Base-by-base conservation (phyloP, 257 asterid species). In the Solanum arcanum region DNA sequence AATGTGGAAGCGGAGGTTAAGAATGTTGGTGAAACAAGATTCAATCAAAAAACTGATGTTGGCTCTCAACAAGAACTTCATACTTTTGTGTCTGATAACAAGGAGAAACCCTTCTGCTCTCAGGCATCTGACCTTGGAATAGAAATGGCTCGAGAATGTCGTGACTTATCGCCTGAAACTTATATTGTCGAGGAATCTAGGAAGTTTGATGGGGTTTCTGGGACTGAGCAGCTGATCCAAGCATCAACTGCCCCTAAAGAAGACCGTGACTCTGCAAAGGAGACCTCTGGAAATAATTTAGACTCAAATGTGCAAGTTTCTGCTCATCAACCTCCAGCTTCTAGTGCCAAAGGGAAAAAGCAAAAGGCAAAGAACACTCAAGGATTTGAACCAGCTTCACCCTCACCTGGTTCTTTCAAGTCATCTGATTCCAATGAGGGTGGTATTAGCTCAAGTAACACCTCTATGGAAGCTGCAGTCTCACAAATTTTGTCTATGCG, bases 101-200 rank as follows among this genome's bases (percentile, higher is more conserved):
- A 92, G 91, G 98, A 95, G 83, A 95, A 90, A 86, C 74, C 90
- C 49, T 97, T 97, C 89, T 93, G 91, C 91, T 97, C 99, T 88
- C 98, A 96, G 91, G 98, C 96, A 35, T 94, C 98, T 86, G 96
- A 93, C 90, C 92, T 95, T 15, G 98, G 99, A 88, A 87, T 94
- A 76, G 97, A 93, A 86, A 92, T 96, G 95, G 93, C 98, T 88
- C 94, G 95, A 88, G 98, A 96, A 20, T 95, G 88, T 86, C 92
- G 75, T 72, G 94, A 92, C 75, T 84, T 96, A 83, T 90, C 95
- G 12, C 92, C 98, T 80, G 98, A 96, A 92, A 93, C 94, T 66
- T 92, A 86, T 88, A 87, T 49, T 60, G 89, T 90, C 21, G 95
- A 93, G 91, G 97, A 95, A 90, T 77, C 95, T 88, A 90, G 94